Base-by-base conservation (phyloP, 305 asterid genomes). In the Ajuga reptans region DNA sequence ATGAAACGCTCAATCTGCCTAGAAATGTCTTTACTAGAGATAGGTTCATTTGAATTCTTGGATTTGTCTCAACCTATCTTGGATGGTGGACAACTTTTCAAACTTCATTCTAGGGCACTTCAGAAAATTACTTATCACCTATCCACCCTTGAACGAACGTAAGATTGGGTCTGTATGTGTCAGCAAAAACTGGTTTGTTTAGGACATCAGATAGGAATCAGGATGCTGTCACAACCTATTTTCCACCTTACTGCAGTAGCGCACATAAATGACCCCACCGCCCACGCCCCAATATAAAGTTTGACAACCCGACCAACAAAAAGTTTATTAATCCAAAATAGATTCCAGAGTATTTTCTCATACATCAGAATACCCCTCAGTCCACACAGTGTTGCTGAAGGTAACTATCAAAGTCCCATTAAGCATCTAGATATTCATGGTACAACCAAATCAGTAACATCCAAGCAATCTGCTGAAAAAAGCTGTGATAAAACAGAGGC, bases 291-390 rank as follows among this genome's bases (percentile, higher is more conserved):
- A 16, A 64, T 15, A 9, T 8, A 49, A 46, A 34, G 33, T 31
- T 41, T 4, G 33, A 46, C 7, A 2, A 31, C 51, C 36, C n/a
- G 29, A 62, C 58, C 41, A 42, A 59, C 36, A 47, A 14, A 37
- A 51, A 21, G 14, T 18, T 6, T 31, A 31, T 31, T 31, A 3
- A 17, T 12, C 27, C 14, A 39, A n/a, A 12, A 31, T 34, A 14
- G 50, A 6, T 11, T 5, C n/a, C 36, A 5, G 6, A 42, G 56
- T 58, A 50, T 9, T 29, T 43, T 17, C 65, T 51, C 17, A 50
- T 24, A 46, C 27, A 72, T 54, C 51, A 33, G 11, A 53, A 63
- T 29, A 55, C 53, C 41, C 57, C 43, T 59, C 64, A 57, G 59
- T 29, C 57, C 24, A 12, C 34, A 18, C 46, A 64, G 11, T 65